phyloP scores from a whole-genome alignment of 2,329 filamentous ascomycete genomes.

The Cladosporium sp. region DNA sequence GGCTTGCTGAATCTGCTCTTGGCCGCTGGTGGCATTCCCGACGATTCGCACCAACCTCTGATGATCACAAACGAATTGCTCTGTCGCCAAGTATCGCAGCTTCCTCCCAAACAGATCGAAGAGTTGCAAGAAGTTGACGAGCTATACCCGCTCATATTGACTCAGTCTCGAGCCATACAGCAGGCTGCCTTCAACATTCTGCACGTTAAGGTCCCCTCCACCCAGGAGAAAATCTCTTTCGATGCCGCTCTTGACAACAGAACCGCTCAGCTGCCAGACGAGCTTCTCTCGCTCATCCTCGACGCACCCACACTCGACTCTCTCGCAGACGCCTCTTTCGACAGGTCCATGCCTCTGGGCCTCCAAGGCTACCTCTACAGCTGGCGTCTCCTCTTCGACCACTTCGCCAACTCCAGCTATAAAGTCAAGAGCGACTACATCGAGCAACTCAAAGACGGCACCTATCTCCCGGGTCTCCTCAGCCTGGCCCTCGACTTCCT shows the following conservation, averaged over 20 bases:
- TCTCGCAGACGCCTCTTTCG: constrained; percentile 60
- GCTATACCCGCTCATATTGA: constrained; percentile 71
- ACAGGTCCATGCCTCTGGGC: constrained; percentile 59
- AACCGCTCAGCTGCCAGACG: constrained; percentile 70
- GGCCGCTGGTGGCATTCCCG: constrained; percentile 39
- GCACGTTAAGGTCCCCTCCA: constrained; percentile 69
- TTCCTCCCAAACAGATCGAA: constrained; percentile 58
- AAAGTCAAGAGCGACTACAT: constrained; percentile 79
- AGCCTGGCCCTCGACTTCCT: constrained; percentile 80
- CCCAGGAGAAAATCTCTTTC: constrained; percentile 77
- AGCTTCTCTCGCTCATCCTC: constrained; percentile 76
- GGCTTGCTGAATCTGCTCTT: constrained; percentile 62
- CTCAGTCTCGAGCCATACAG: constrained; percentile 70
- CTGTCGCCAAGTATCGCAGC: constrained; percentile 60
- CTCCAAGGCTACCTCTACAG: constrained; percentile 79
- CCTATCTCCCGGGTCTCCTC: constrained; percentile 64
- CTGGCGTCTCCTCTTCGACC: constrained; percentile 87
- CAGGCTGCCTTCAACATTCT: constrained; percentile 75
- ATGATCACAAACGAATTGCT: constrained; percentile 72
- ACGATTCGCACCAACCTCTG: constrained; percentile 59
- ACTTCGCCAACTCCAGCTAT: constrained; percentile 59
- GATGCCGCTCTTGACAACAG: constrained; percentile 68
- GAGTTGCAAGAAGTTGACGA: constrained; percentile 51
- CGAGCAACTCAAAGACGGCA: constrained; percentile 69
- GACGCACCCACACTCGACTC: constrained; percentile 69